Evolutionary conservation across 2,329 filamentous ascomycete species (phyloP).

Genomic region (Fusarium sp.): DNA sequence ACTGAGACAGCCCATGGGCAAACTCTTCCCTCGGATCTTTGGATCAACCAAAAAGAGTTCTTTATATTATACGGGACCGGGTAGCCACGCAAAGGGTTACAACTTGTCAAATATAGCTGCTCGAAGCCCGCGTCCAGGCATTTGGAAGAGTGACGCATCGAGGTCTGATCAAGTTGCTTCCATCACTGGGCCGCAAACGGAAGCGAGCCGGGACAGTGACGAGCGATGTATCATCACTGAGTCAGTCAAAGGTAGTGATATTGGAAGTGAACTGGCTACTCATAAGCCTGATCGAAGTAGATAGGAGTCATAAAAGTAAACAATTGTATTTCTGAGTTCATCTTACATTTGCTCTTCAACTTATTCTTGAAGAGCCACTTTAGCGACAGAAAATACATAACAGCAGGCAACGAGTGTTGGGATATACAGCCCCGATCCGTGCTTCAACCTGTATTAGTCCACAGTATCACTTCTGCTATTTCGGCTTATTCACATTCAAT

Average conservation of each 20-base stretch:
- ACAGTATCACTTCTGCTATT: too few relatives aligned
- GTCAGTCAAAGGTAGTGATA: not conserved
- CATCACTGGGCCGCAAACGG: not conserved
- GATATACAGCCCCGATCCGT: too few relatives aligned
- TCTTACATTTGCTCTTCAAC: too few relatives aligned
- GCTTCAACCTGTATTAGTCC: too few relatives aligned
- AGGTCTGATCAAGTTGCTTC: not conserved
- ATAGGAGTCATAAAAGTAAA: not conserved
- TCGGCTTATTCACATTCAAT: too few relatives aligned
- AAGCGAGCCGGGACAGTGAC: not conserved
- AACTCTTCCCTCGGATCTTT: not conserved
- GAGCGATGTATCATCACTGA: not conserved
- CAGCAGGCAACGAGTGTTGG: too few relatives aligned
- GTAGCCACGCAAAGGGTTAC: not conserved
- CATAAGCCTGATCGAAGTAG: not conserved
- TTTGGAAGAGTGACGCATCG: not conserved
- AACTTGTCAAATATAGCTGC: not conserved
- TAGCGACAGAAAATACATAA: too few relatives aligned
- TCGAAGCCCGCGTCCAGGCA: not conserved
- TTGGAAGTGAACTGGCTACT: not conserved
- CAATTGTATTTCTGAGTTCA: rapidly evolving
- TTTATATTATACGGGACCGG: not conserved
- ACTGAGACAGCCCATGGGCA: not conserved
- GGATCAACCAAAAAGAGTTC: not conserved
- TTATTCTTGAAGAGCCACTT: too few relatives aligned